Evolutionary conservation across 345 rosid species (phyloP).

Genomic region (Arabis alpina): DNA sequence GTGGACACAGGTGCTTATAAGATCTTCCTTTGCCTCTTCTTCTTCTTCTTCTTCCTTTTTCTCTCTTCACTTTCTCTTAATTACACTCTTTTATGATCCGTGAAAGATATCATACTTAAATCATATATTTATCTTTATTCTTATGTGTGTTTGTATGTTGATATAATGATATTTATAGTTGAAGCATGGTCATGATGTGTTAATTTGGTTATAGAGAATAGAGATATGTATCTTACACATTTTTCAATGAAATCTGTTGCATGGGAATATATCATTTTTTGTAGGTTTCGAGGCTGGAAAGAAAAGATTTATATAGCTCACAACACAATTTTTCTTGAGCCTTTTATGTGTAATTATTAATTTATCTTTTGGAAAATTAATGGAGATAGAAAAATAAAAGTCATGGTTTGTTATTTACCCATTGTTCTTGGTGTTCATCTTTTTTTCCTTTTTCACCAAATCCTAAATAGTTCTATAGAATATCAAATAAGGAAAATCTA

Average conservation of each 20-base stretch:
- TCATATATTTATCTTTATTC: constrained; percentile 10
- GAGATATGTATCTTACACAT: constrained; percentile 1
- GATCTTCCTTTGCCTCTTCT: constrained; percentile 36
- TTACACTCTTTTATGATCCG: constrained; percentile 9
- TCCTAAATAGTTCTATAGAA: neutral
- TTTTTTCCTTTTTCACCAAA: neutral
- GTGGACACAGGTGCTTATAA: constrained; percentile 48
- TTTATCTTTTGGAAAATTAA: neutral
- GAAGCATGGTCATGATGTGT: neutral
- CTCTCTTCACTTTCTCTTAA: constrained; percentile 12
- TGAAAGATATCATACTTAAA: constrained; percentile 4
- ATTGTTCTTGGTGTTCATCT: constrained; percentile 36
- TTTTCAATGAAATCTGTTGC: constrained; percentile 27
- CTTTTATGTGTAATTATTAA: constrained; percentile 32
- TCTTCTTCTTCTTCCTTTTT: constrained; percentile 32
- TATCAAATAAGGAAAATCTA: constrained; percentile 6
- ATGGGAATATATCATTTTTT: constrained; percentile 17
- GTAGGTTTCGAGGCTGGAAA: constrained; percentile 31
- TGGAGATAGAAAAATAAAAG: constrained; percentile 10
- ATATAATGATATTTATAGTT: neutral
- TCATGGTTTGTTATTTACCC: constrained; percentile 34
- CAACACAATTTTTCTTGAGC: constrained; percentile 22
- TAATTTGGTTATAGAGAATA: neutral
- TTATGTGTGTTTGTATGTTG: neutral
- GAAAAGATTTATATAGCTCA: constrained; percentile 21